phyloP scores from a whole-genome alignment of 371 early-diverging fungal genomes.

The Cokeromyces recurvatus region DNA sequence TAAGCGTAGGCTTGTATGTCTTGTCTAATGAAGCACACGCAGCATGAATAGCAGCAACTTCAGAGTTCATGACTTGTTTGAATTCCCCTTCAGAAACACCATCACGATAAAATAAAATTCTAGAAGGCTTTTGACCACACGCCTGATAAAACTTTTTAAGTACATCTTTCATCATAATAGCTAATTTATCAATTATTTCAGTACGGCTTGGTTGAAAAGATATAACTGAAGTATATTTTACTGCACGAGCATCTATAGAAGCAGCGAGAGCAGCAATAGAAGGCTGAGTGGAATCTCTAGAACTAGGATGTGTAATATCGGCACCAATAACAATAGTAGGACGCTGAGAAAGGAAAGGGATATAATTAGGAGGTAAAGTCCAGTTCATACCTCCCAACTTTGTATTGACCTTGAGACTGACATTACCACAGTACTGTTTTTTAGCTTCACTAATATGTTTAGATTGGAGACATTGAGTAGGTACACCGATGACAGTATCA shows the following conservation, averaged over 20 bases:
- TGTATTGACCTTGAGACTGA: conserved; percentile 75
- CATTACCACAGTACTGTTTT: conserved; percentile 67
- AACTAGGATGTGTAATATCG: conserved; percentile 86
- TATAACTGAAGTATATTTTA: conserved; percentile 74
- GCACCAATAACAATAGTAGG: conserved; percentile 91
- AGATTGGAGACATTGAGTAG: conserved; percentile 86
- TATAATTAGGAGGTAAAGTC: conserved; percentile 17
- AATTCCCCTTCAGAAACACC: conserved; percentile 91
- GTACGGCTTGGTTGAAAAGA: conserved; percentile 73
- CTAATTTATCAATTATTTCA: conserved; percentile 83
- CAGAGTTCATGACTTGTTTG: conserved; percentile 62
- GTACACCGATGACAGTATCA: conserved; percentile 82
- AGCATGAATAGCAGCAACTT: conserved; percentile 70
- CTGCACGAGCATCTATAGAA: conserved; percentile 79
- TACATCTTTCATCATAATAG: conserved; percentile 74
- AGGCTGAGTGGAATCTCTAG: conserved; percentile 63
- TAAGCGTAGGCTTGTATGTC: conserved; percentile 75
- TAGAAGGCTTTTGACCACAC: conserved; percentile 67
- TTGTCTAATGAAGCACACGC: conserved; percentile 68
- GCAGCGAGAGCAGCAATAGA: conserved; percentile 66
- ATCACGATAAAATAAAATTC: conserved; percentile 91
- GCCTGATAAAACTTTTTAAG: conserved; percentile 70
- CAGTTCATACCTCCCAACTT: conserved; percentile 81
- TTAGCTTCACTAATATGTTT: conserved; percentile 62
- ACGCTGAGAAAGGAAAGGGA: conserved; percentile 47